These are phyloP conservation scores for Parsonsia alboflavescens DNA, from an alignment of 257 asterid species.

Conservation along the genomic window DNA sequence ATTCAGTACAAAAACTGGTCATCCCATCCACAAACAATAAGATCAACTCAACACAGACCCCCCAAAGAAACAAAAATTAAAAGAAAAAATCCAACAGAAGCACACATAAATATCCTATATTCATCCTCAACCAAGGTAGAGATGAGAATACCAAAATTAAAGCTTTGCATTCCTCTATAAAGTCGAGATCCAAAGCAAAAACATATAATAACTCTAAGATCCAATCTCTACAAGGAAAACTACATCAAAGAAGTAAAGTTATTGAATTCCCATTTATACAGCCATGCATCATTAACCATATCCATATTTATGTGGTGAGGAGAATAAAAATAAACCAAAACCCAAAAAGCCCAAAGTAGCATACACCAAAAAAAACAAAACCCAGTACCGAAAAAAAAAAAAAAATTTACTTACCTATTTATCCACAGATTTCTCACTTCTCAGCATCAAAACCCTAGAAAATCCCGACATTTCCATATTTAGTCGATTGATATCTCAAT, in stretches of 20 bases:
- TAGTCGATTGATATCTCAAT: conserved; percentile 13
- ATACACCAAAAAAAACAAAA: neutral
- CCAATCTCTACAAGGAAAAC: neutral
- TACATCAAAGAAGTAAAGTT: neutral
- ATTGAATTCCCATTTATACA: neutral
- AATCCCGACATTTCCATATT: conserved; percentile 30
- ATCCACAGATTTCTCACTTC: conserved; percentile 17
- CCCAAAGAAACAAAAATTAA: neutral
- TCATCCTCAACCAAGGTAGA: neutral
- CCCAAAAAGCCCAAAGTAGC: too few species aligned
- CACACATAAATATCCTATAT: conserved; percentile 2
- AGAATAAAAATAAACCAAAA: neutral
- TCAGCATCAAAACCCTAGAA: conserved; percentile 40
- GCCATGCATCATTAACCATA: neutral
- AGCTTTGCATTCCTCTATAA: conserved; percentile 8
- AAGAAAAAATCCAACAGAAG: neutral
- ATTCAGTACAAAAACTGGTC: neutral
- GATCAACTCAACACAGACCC: neutral
- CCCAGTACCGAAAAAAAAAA: conserved; percentile 10
- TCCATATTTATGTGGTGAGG: neutral
- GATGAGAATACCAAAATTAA: neutral
- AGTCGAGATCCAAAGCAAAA: conserved; percentile 15
- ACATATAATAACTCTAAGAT: neutral
- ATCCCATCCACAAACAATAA: conserved; percentile 5
- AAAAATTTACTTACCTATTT: conserved; percentile 23